Base-by-base conservation (phyloP, 192 early-diverging fungal genomes). In the Backusella circina region DNA sequence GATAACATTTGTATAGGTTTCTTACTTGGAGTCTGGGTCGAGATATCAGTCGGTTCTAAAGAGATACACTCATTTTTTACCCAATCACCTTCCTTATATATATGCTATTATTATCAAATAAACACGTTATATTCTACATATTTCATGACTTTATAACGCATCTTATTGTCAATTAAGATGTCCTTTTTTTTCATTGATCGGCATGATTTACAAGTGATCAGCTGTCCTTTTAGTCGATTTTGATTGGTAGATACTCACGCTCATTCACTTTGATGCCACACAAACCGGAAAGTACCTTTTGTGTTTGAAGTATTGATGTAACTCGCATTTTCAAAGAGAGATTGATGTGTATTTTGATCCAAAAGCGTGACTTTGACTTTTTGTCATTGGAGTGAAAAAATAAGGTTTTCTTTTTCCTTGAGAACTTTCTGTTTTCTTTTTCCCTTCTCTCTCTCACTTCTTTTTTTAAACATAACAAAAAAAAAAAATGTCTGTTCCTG, bases 1-100 rank as follows among this genome's bases (percentile, higher is more conserved):
- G 23, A 21, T 57, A 1, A n/a, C 7, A n/a, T 51, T 3, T 72
- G 12, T 50, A 51, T 33, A 72, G 70, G 71, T 75, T 75, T 26
- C 36, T 75, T 31, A 75, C 73, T 28, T 78, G 77, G 77, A 31
- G 57, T n/a, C 32, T 78, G 16, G 77, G 77, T n/a, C 37, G 77
- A 32, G 77, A 78, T 44, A 78, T 78, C 30, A 78, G 71, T 23
- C 65, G 72, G 51, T 75, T 79, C 36, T 74, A 70, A 51, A 26
- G 44, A 6, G 16, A 47, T 28, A 61, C 54, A 5, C 10, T 61
- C 23, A 13, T 61, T 61, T 28, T 12, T 44, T 44, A 44, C 15
- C 41, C 41, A 15, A 1, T 51, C n/a, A 26, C 3, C 26, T 57
- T 41, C 13, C 3, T 41, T 41, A 13, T 37, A 37, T 51, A n/a